These are phyloP conservation scores for Volutella citrinella DNA, from an alignment of 2,329 filamentous ascomycete species.

Conservation along the genomic window DNA sequence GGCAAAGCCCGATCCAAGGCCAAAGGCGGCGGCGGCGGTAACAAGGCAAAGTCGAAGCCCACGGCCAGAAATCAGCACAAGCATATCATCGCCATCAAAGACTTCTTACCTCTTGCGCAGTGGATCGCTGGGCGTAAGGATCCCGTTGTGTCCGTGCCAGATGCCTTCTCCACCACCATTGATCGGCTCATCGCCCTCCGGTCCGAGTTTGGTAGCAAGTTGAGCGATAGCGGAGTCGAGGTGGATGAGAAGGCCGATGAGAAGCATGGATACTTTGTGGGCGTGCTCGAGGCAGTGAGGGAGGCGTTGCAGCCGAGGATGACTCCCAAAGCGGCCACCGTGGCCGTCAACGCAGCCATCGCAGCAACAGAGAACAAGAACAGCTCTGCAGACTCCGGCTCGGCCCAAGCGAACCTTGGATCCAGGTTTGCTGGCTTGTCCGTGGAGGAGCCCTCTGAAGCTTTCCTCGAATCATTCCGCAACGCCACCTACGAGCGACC, in stretches of 20 bases:
- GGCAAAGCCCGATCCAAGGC: conserved; percentile 23
- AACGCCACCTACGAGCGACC: conserved; percentile 8
- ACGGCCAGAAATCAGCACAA: conserved; percentile 12
- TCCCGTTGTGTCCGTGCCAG: conserved; percentile 25
- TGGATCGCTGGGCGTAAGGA: conserved; percentile 26
- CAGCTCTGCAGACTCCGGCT: too few relatives aligned
- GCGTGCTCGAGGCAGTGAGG: conserved; percentile 32
- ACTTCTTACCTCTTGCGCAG: conserved; percentile 37
- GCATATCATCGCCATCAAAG: conserved; percentile 34
- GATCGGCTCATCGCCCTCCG: conserved; percentile 36
- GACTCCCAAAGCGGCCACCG: conserved; percentile 32
- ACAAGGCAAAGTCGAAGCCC: not conserved
- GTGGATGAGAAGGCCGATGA: conserved; percentile 20
- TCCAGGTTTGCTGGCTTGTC: too few relatives aligned
- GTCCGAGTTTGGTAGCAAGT: conserved; percentile 21
- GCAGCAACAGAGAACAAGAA: too few relatives aligned
- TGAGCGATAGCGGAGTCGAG: conserved; percentile 14
- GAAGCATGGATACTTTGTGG: conserved; percentile 32
- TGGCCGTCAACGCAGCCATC: too few relatives aligned
- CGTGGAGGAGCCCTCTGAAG: too few relatives aligned
- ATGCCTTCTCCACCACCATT: conserved; percentile 28
- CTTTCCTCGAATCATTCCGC: conserved; percentile 30
- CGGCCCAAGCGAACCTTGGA: too few relatives aligned
- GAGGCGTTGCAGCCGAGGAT: conserved; percentile 25
- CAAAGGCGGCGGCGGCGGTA: conserved; percentile 1